phyloP scores from a whole-genome alignment of 139 green algal genomes.

The Tetraselmis striata region DNA sequence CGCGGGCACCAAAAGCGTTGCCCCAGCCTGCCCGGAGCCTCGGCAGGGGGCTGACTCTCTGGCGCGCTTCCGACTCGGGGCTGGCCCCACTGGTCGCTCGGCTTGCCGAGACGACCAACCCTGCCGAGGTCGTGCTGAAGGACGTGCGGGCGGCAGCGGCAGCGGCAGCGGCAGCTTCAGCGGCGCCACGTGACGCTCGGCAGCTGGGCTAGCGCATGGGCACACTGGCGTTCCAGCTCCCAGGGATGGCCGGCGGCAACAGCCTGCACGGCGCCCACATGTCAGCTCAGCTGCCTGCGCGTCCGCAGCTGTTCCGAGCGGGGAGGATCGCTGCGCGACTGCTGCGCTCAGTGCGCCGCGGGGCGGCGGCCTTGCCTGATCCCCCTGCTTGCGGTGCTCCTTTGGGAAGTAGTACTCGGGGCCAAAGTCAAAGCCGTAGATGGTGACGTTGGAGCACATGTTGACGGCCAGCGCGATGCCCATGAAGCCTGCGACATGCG shows the following conservation, averaged over 20 bases:
- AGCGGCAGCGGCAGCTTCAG: no score
- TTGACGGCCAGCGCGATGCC: constrained; percentile 5
- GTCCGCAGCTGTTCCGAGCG: neutral
- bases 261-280: neutral
- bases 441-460: constrained; percentile 1
- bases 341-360: no score
- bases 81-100: no score
- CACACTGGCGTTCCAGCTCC: neutral
- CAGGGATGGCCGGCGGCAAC: neutral
- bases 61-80: no score
- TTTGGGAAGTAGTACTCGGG: neutral
- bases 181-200: neutral
- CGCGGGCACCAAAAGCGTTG: no score
- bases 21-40: no score
- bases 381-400: neutral
- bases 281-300: neutral
- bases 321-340: neutral
- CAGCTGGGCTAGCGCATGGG: neutral
- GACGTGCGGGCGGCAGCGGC: no score
- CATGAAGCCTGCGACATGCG: no score
- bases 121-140: no score
- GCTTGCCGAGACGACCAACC: no score
- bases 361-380: no score
- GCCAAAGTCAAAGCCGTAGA: constrained; percentile 9
- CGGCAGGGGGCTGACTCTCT: no score